Evolutionary conservation across 345 rosid genomes (phyloP), one percentile per base, ranked within the genome.

Genomic region (Gossypium raimondii): DNA sequence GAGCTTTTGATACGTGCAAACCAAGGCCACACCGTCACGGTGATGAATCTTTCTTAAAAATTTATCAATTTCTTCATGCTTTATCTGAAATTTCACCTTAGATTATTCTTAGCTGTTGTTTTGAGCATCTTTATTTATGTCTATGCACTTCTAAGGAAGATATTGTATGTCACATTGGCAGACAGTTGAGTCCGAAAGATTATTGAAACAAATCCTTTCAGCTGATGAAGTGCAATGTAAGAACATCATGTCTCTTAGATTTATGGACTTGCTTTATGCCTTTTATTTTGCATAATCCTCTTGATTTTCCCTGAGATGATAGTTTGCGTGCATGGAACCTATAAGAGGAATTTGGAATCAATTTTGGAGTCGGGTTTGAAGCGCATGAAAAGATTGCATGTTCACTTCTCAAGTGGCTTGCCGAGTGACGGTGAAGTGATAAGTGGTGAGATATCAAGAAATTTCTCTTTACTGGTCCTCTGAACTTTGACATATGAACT

Each of bases 271-370:
- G 45, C 43, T 70, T 22, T 50, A 73, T 65, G 29, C 2, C 55
- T 75, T 48, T 3, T 79, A 1, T 68, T 79, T 4, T 69, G 58
- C 12, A 7, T 77, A 2, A 25, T 43, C 4, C 20, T 41, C 11
- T 44, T 27, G 56, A 51, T 73, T 38, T 67, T 27, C 20, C 17
- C n/a, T 64, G 55, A 7, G 67, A 68, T 74, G 52, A 71, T 85
- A 92, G 98, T 91, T 60, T 94, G 98, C 76, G 90, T 93, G 18
- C 98, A 94, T 80, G 98, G 98, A 74, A 92, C 98, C 50, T 91
- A 91, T 77, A 91, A 56, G 83, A 88, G 79, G 82, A 86, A 86
- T 77, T 64, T 92, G 81, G 92, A 89, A 73, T 89, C 96, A 7
- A 89, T 92, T 66, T 84, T 94, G 83, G 83, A 84, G 47, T 85